These are phyloP conservation scores for Phenoliferia sp. DNA, from an alignment of 1,284 basidiomycete genomes.

Conservation along the genomic window DNA sequence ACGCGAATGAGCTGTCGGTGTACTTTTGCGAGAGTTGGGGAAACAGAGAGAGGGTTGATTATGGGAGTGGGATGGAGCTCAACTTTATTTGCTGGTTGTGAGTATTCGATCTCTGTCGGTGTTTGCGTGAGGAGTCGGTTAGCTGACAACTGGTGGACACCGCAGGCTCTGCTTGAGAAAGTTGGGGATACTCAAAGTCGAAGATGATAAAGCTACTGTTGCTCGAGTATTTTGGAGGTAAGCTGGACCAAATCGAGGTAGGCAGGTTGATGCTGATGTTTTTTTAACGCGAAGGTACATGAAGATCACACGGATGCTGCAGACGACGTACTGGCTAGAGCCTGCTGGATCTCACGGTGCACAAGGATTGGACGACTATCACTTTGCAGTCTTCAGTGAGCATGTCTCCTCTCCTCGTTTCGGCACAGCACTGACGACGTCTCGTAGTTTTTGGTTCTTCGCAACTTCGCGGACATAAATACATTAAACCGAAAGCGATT, in stretches of 20 bases:
- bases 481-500: constrained; percentile 85
- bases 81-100: constrained; percentile 97
- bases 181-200: constrained; percentile 60
- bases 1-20: constrained; percentile 61
- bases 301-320: constrained; percentile 80
- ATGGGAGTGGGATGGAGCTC: constrained; percentile 98
- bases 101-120: constrained; percentile 41
- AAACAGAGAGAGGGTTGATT: constrained; percentile 86
- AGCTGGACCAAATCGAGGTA: constrained; percentile 16
- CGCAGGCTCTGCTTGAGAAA: constrained; percentile 72
- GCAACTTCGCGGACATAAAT: constrained; percentile 57
- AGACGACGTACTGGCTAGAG: constrained; percentile 95
- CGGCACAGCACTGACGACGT: not conserved
- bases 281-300: constrained; percentile 72
- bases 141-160: not conserved
- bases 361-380: constrained; percentile 97
- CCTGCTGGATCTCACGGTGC: constrained; percentile 91
- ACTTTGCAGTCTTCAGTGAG: constrained; percentile 81
- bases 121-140: not conserved
- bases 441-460: constrained; percentile 36
- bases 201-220: constrained; percentile 73
- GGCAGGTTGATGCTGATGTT: not conserved
- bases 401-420: not conserved
- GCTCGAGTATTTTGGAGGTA: constrained; percentile 86
- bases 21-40: constrained; percentile 92